Base-by-base conservation (phyloP, 352 stramenopile species). In the Globisporangium irregulare region DNA sequence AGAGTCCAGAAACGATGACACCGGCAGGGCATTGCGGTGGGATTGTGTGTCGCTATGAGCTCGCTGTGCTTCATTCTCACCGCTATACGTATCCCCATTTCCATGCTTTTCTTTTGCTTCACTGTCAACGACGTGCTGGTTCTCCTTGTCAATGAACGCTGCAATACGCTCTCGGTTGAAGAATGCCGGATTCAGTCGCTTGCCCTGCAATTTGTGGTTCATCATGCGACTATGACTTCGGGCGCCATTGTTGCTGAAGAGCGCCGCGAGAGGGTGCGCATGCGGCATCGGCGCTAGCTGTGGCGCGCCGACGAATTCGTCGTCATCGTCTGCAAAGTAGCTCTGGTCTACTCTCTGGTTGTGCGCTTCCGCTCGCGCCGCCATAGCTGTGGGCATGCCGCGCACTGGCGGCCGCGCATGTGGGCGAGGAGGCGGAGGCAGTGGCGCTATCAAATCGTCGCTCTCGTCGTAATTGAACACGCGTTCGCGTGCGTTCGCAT, bases 131-230 rank as follows among this genome's bases (percentile, higher is more conserved):
- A 12, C 22, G 24, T 56, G 22, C 2, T 7, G n/a, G 38, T 38
- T 36, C 55, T 76, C 67, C 12, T 76, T 65, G 32, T 75, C 48
- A 1, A 67, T 62, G 46, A 89, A 82, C 32, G 78, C 78, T 10
- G 67, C 55, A 14, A 87, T 66, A 1, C 79, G 73, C 10, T 78
- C 67, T 6, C 74, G 78, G 67, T 78, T 90, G 2, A 88, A 62
- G 55, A 90, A 89, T 59, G 79, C 76, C n/a, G 81, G 70, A 59
- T 92, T 63, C 48, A 89, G 62, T 22, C 82, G 72, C 68, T 89
- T 77, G 18, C 69, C 68, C 0, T 4, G 66, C 7, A 68, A n/a
- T 14, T 22, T 51, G 41, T 27, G 43, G 63, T 53, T 67, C 14
- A 64, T 22, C 15, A 46, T 75, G 43, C 9, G 51, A 68, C 74